These are phyloP conservation scores for Eragrostis tef DNA, from an alignment of 202 grass and related monocot genomes.

Conservation along the genomic window DNA sequence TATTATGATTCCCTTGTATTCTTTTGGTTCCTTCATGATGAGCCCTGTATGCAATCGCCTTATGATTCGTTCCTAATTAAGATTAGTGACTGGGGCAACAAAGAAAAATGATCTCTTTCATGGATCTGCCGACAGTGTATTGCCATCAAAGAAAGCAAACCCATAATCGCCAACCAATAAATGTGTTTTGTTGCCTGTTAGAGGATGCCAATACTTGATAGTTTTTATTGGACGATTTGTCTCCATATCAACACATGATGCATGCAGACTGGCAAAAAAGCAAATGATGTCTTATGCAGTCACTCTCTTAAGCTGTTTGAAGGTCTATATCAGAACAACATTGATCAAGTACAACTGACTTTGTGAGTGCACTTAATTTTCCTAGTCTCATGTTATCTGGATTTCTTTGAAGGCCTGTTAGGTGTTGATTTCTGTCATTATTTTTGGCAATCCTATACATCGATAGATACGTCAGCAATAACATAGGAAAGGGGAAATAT, in stretches of 20 bases:
- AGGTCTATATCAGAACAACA: slow-evolving; percentile 39
- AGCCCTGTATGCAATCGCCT: slow-evolving; percentile 23
- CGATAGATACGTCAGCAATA: neutral
- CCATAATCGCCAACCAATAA: slow-evolving; percentile 27
- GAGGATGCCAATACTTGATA: slow-evolving; percentile 17
- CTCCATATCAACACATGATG: slow-evolving; percentile 32
- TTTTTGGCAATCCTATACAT: too few relatives aligned
- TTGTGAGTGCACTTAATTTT: slow-evolving; percentile 28
- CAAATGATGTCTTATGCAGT: slow-evolving; percentile 24
- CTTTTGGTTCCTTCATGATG: slow-evolving; percentile 27
- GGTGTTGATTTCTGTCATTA: slow-evolving; percentile 6
- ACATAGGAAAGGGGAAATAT: slow-evolving; percentile 75
- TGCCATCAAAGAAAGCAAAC: slow-evolving; percentile 29
- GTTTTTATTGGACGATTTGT: slow-evolving; percentile 24
- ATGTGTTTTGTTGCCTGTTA: neutral
- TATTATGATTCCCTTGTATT: slow-evolving; percentile 6
- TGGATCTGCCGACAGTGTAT: slow-evolving; percentile 34
- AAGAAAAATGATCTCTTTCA: slow-evolving; percentile 1
- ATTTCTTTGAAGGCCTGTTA: slow-evolving; percentile 33
- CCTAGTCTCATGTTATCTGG: slow-evolving; percentile 13
- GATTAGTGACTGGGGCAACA: neutral
- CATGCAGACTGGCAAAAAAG: slow-evolving; percentile 44
- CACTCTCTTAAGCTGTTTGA: slow-evolving; percentile 46
- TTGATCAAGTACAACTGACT: slow-evolving; percentile 18
- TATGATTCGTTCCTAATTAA: neutral